A percentile compares a stretch with the other conserved stretches of the same genome.
Evolutionary conservation across 495 filamentous ascomycete genomes (phyloP).

Genomic region (Bombardia bombarda): DNA sequence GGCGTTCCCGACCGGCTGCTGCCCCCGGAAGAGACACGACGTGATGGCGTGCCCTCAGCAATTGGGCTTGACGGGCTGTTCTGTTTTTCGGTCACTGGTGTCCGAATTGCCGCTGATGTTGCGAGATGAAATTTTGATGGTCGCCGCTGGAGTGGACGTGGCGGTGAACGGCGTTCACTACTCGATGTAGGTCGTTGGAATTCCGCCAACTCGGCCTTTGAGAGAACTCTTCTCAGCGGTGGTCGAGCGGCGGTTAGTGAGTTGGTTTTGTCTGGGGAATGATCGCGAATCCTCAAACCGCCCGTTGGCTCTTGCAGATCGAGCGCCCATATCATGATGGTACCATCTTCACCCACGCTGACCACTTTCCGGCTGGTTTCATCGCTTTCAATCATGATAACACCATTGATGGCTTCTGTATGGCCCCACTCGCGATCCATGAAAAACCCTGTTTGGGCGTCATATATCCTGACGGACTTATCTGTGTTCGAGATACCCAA

Average conservation of each 20-base stretch:
- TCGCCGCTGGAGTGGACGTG: constrained; percentile 43
- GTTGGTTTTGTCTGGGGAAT: constrained; percentile 44
- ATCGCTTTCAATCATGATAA: constrained; percentile 59
- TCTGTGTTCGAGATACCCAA: constrained; percentile 84
- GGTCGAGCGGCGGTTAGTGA: constrained; percentile 45
- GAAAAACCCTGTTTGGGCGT: constrained; percentile 64
- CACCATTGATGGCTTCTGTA: constrained; percentile 80
- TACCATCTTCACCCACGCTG: constrained; percentile 74
- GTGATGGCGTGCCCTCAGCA: constrained; percentile 31
- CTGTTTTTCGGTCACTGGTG: constrained; percentile 26
- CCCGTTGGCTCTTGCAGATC: constrained; percentile 32
- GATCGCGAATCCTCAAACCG: constrained; percentile 29
- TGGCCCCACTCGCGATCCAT: constrained; percentile 89
- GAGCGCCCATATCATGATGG: constrained; percentile 78
- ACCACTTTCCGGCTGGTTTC: constrained; percentile 50
- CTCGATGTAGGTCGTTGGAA: constrained; percentile 59
- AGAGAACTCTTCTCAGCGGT: constrained; percentile 66
- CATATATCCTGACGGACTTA: constrained; percentile 88
- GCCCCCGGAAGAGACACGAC: constrained; percentile 27
- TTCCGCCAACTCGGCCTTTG: constrained; percentile 67
- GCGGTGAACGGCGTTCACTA: constrained; percentile 55
- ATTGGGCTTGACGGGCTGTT: constrained; percentile 20
- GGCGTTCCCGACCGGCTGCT: constrained; percentile 34
- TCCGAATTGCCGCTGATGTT: constrained; percentile 20
- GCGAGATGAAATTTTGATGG: constrained; percentile 31